phyloP scores from a whole-genome alignment of 192 early-diverging fungal genomes.

The Backusella circina region DNA sequence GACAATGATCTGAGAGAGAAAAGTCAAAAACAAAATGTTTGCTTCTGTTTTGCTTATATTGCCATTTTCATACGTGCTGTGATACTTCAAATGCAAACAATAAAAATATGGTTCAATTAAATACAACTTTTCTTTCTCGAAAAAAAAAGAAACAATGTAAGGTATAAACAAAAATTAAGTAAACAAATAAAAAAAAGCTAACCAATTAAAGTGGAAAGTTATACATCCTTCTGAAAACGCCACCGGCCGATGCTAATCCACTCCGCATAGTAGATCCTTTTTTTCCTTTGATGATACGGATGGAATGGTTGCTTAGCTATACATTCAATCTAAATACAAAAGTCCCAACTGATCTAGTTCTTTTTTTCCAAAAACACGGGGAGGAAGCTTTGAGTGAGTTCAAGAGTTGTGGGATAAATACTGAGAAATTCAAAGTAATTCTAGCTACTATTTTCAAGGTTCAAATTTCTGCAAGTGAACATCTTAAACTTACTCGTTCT shows the following conservation, averaged over 20 bases:
- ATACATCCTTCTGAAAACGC: conserved; percentile 12
- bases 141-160: too few relatives aligned
- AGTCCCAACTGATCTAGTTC: not conserved
- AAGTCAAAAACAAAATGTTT: too few relatives aligned
- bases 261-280: not conserved
- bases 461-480: not conserved
- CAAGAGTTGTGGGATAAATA: not conserved
- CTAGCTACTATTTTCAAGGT: conserved; percentile 4
- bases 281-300: not conserved
- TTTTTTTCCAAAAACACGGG: too few relatives aligned
- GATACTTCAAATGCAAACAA: too few relatives aligned
- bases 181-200: too few relatives aligned
- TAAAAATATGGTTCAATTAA: too few relatives aligned
- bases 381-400: not conserved
- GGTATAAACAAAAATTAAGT: too few relatives aligned
- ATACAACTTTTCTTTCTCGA: too few relatives aligned
- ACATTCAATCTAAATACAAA: not conserved
- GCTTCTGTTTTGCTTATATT: too few relatives aligned
- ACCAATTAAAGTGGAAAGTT: too few relatives aligned
- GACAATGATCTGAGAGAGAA: too few relatives aligned
- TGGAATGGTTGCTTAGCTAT: not conserved
- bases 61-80: too few relatives aligned
- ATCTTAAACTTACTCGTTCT: not conserved
- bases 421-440: not conserved
- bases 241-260: conserved; percentile 9